These are phyloP conservation scores for Colletotrichum tropicale DNA, from an alignment of 2,329 filamentous ascomycete species.

Conservation along the genomic window DNA sequence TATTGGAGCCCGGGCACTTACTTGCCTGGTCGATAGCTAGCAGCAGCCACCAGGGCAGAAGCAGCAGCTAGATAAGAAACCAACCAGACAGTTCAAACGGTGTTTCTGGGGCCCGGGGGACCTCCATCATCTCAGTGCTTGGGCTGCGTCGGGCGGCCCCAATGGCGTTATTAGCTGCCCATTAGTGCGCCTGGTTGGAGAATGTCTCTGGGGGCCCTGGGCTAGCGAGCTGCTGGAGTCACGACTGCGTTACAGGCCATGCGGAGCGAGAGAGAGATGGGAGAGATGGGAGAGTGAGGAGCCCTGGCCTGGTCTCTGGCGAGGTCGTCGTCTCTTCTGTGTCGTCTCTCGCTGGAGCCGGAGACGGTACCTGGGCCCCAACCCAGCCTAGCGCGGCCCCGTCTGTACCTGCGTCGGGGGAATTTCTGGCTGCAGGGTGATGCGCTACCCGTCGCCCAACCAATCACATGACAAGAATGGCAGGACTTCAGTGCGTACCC, in stretches of 20 bases:
- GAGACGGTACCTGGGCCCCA: background rate
- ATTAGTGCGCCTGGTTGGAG: background rate
- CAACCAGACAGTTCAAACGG: constrained; percentile 1
- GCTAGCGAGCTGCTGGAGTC: constrained; percentile 6
- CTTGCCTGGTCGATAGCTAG: background rate
- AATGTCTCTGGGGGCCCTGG: background rate
- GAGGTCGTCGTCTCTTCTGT: background rate
- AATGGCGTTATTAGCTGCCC: constrained; percentile 12
- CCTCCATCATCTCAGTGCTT: background rate
- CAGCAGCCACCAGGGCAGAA: background rate
- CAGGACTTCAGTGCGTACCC: background rate
- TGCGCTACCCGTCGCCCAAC: background rate
- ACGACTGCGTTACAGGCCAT: constrained; percentile 5
- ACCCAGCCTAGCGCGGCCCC: constrained; percentile 4
- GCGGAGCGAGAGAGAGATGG: background rate
- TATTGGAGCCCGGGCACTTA: background rate
- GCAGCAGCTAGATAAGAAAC: background rate
- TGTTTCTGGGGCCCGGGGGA: background rate
- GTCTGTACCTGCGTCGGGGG: constrained; percentile 19
- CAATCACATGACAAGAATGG: background rate
- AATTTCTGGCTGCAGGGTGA: constrained; percentile 10
- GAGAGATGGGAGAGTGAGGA: background rate
- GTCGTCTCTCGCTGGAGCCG: background rate
- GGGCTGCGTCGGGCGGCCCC: background rate
- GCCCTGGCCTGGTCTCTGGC: background rate